Percentiles rank a stretch among this genome's conserved stretches.
Evolutionary conservation across 345 rosid genomes (phyloP).

Genomic region (Salix viminalis): DNA sequence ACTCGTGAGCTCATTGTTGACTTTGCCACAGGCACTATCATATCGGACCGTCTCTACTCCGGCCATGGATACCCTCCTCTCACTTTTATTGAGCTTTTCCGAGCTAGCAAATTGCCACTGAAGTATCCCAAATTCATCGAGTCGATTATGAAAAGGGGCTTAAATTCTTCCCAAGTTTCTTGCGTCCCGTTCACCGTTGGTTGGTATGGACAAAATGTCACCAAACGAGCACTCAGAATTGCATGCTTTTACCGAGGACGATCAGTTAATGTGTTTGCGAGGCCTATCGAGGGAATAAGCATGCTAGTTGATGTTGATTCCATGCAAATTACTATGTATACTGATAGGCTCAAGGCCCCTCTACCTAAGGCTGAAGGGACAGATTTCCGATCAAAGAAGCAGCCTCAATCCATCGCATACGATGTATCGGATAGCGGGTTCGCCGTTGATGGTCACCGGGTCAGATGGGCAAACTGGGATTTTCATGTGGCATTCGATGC

Average conservation of each 20-base stretch:
- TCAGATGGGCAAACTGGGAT: constrained; percentile 68
- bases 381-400: constrained; percentile 41
- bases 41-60: constrained; percentile 30
- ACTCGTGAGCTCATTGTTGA: constrained; percentile 56
- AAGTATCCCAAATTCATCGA: constrained; percentile 39
- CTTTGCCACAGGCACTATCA: constrained; percentile 28
- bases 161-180: constrained; percentile 60
- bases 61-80: constrained; percentile 65
- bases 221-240: constrained; percentile 43
- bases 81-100: constrained; percentile 45
- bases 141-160: constrained; percentile 38
- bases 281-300: constrained; percentile 64
- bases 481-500: constrained; percentile 68
- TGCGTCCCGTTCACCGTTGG: constrained; percentile 69
- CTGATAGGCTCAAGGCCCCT: constrained; percentile 47
- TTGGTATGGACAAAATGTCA: constrained; percentile 58
- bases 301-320: constrained; percentile 51
- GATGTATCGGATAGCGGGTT: constrained; percentile 39
- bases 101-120: constrained; percentile 47
- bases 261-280: constrained; percentile 57
- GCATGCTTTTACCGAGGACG: constrained; percentile 54
- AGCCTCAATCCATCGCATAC: constrained; percentile 29
- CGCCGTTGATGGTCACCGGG: constrained; percentile 32
- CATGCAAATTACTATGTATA: constrained; percentile 47
- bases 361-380: constrained; percentile 68